Base-by-base conservation (phyloP, 352 stramenopile genomes). In the Globisporangium nodosum region DNA sequence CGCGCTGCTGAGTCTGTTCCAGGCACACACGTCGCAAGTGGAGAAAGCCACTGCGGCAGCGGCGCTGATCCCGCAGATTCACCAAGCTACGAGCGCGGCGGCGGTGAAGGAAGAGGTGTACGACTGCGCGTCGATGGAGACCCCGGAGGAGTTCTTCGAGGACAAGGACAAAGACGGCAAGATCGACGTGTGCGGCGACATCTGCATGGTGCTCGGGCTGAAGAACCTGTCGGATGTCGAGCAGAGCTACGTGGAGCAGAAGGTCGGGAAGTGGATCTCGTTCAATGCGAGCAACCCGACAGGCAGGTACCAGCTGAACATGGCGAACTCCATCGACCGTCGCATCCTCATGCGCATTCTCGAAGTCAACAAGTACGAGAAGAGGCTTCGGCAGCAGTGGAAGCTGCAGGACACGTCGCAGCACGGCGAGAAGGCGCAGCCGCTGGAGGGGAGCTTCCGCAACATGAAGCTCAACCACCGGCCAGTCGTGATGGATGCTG, bases 151-250 rank as follows among this genome's bases (percentile, higher is more conserved):
- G 55, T 91, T 88, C 56, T 91, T 91, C 48, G 78, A 89, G 58
- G 81, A 91, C 66, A 88, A 88, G 52, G 81, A 91, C 62, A 76
- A 70, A 56, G 81, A 91, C 52, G 81, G 81, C 15, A 89, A 91
- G 52, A 91, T 91, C 48, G 81, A 91, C 48, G 79, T 87, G 7
- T 91, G 81, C 45, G 78, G 81, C 6, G 81, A 91, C 64, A 89
- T 91, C 30, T 89, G 78, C 52, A 78, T 89, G 49, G 74, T 87
- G 4, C 74, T 91, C n/a, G 81, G 81, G 5, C 70, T 91, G 11
- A 73, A 70, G 50, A 74, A 76, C 46, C 57, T 91, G 0, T 87
- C 76, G 6, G 79, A 81, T 42, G 62, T 91, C 42, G 81, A 91
- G 58, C 81, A 91, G 60, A 71, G 64, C 13, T 74, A 87, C 49